Evolutionary conservation across 2,329 filamentous ascomycete species (phyloP).

Genomic region (Fusarium tuaranense): DNA sequence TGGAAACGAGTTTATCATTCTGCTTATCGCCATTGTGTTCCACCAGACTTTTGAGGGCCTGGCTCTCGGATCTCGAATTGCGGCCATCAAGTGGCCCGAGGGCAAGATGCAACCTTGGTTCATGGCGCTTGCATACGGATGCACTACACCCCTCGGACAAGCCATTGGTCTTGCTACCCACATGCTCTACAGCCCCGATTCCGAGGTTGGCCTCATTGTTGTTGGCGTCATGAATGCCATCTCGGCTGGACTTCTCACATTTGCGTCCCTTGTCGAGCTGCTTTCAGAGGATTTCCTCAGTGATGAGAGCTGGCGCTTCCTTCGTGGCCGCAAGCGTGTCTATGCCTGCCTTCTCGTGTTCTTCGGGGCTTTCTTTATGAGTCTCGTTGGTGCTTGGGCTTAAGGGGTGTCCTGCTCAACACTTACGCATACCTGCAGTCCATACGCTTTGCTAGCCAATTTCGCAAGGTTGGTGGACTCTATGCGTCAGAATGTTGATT

Average conservation of each 20-base stretch:
- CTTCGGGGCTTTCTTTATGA: conserved; percentile 71
- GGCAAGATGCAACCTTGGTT: conserved; percentile 63
- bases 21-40: conserved; percentile 82
- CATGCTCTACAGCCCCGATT: conserved; percentile 75
- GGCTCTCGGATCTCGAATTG: conserved; percentile 73
- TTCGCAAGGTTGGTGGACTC: not conserved
- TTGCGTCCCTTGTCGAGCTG: conserved; percentile 78
- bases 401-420: conserved; percentile 44
- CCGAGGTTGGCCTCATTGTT: conserved; percentile 74
- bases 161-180: conserved; percentile 78
- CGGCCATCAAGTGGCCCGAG: conserved; percentile 60
- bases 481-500: not conserved
- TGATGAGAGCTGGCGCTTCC: conserved; percentile 69
- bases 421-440: not conserved
- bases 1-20: conserved; percentile 80
- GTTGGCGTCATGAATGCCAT: conserved; percentile 82
- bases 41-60: conserved; percentile 73
- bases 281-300: conserved; percentile 78
- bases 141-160: conserved; percentile 76
- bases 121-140: conserved; percentile 69
- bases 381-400: conserved; percentile 73
- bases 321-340: conserved; percentile 65
- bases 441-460: not conserved
- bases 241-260: conserved; percentile 76
- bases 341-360: conserved; percentile 69